Conservation (phyloP, 352 stramenopile genomes). For the Phytophthora pluvialis region DNA sequence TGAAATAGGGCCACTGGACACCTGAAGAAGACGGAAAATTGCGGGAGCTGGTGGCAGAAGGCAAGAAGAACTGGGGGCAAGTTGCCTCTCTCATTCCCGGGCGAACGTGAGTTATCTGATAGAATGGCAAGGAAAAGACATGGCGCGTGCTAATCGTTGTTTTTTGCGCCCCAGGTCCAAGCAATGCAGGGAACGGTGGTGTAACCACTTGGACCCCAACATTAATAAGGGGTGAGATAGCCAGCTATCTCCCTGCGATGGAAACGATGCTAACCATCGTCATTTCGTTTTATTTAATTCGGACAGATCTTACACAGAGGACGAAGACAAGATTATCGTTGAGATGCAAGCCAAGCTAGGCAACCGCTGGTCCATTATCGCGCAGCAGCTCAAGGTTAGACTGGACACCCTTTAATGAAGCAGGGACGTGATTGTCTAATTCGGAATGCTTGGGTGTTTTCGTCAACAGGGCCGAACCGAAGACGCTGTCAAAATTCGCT, state of each 20-base stretch:
- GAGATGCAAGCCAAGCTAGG: conserved; percentile 93
- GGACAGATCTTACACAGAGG: conserved; percentile 81
- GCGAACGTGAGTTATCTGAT: conserved; percentile 66
- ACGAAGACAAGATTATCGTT: conserved; percentile 94
- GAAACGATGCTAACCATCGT: neutral
- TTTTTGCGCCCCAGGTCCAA: conserved; percentile 71
- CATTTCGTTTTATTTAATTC: neutral
- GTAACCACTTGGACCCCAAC: conserved; percentile 92
- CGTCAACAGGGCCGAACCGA: conserved; percentile 86
- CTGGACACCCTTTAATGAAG: neutral
- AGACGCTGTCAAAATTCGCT: conserved; percentile 94
- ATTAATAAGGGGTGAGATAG: conserved; percentile 91
- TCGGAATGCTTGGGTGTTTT: conserved; percentile 2
- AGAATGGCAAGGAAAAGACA: neutral
- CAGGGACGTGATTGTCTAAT: neutral
- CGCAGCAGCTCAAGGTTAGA: conserved; percentile 85
- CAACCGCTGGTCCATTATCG: conserved; percentile 94
- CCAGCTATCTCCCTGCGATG: neutral
- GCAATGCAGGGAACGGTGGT: conserved; percentile 93
- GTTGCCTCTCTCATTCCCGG: conserved; percentile 80
- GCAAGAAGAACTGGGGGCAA: conserved; percentile 92
- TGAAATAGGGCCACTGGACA: conserved; percentile 88
- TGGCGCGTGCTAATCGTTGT: conserved; percentile 16
- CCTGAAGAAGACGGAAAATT: conserved; percentile 91
- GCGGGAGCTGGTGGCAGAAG: conserved; percentile 82